Evolutionary conservation across 2,329 filamentous ascomycete species (phyloP).

Genomic region (Penicillium italicum): DNA sequence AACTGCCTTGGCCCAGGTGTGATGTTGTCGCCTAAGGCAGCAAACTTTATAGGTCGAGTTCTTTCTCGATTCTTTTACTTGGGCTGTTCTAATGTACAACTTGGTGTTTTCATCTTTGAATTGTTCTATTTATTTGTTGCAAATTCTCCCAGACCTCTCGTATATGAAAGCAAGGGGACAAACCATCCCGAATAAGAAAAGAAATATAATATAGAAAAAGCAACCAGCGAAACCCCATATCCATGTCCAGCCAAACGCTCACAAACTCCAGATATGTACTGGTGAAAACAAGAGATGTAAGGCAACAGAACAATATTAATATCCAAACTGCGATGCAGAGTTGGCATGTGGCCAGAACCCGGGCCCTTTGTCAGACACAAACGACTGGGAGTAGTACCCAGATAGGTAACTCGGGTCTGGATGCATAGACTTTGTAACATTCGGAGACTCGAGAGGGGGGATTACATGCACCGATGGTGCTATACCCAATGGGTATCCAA

Average conservation of each 20-base stretch:
- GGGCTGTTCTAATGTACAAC: background rate
- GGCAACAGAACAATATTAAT: conserved; percentile 4
- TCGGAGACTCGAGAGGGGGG: conserved; percentile 8
- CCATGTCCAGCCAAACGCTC: conserved; percentile 1
- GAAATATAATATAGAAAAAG: background rate
- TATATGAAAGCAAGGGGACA: background rate
- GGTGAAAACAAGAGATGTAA: background rate
- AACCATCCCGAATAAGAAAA: background rate
- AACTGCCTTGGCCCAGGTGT: background rate
- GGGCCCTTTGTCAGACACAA: conserved; percentile 11
- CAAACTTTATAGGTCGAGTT: background rate
- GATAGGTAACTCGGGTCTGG: conserved; percentile 12
- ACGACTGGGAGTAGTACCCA: conserved; percentile 16
- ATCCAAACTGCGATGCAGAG: conserved; percentile 17
- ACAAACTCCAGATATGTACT: background rate
- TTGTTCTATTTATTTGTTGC: background rate
- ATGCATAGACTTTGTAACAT: conserved; percentile 10
- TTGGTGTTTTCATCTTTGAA: background rate
- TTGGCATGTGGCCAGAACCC: conserved; percentile 17
- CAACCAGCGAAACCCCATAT: background rate
- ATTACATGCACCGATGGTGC: conserved; percentile 8
- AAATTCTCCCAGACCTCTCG: background rate
- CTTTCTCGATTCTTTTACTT: background rate
- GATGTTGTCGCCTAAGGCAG: conserved; percentile 1
- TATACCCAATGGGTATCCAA: conserved; percentile 13